Evolutionary conservation across 352 stramenopile species (phyloP), one percentile per base, ranked within the genome.

Genomic region (Pythium scleroteichum): DNA sequence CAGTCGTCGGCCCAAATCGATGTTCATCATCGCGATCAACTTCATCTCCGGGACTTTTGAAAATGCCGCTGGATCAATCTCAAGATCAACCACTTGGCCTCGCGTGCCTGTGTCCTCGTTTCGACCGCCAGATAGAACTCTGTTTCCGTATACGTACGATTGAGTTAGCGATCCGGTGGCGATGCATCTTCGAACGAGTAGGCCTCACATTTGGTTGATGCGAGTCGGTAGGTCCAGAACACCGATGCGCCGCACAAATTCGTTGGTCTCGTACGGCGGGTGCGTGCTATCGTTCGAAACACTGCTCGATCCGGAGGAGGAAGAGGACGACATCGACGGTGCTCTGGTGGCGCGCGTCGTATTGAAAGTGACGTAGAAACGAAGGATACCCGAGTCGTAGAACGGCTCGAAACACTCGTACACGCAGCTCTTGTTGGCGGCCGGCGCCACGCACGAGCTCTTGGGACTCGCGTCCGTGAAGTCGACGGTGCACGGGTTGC

Each of bases 331-430:
- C 20, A 23, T 16, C 33, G 29, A 19, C 16, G 45, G 29, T 23
- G 33, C 32, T 4, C 20, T 44, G 0, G 52, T 50, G 12, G 17
- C 14, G n/a, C 56, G 46, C 3, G 56, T 42, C 1, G 27, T 40
- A 14, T 55, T 66, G 7, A 56, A 60, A 19, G 26, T 14, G 6
- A 66, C 19, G 51, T 40, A 66, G 35, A 66, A 66, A 7, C 24
- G 9, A 10, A 51, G 38, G 20, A 52, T 17, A 2, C 16, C 40
- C 22, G 51, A 4, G n/a, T 45, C 33, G 6, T 19, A 13, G 17
- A 26, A 45, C 55, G 59, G 50, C 19, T 24, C 16, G 19, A 66
- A 66, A 50, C 59, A 66, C 59, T 66, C 50, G 50, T 56, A 61
- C 29, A 51, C 40, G 33, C 59, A 66, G 35, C 24, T 27, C 5